A percentile compares a stretch with the other conserved stretches of the same genome.
Evolutionary conservation across 345 rosid genomes (phyloP).

Genomic region (Syzygium grande): DNA sequence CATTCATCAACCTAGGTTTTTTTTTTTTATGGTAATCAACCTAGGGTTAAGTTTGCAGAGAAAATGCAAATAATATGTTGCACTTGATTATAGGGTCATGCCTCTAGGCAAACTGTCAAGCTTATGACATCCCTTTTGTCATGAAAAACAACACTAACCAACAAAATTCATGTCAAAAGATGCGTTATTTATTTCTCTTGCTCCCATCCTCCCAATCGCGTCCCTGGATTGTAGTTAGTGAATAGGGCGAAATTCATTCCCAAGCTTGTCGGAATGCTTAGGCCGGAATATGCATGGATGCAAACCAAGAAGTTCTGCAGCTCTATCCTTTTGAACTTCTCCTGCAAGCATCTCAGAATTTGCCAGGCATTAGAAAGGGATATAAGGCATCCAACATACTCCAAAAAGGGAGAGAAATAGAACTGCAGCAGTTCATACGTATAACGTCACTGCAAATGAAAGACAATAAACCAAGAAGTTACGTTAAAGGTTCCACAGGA

Average conservation of each 20-base stretch:
- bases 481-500: background rate
- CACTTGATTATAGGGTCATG: background rate
- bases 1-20: background rate
- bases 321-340: slow-evolving; percentile 73
- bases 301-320: slow-evolving; percentile 38
- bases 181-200: slow-evolving; percentile 13
- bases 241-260: slow-evolving; percentile 69
- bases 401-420: background rate
- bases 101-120: background rate
- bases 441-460: background rate
- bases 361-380: background rate
- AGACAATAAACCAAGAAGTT: background rate
- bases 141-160: background rate
- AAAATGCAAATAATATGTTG: background rate
- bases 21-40: too few species aligned
- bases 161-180: background rate
- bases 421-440: background rate
- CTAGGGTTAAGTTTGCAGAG: background rate
- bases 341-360: slow-evolving; percentile 31
- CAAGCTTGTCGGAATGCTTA: slow-evolving; percentile 73
- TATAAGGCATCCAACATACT: background rate
- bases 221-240: slow-evolving; percentile 73
- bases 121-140: background rate
- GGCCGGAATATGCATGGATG: slow-evolving; percentile 54
- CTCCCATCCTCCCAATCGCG: slow-evolving; percentile 80